Evolutionary conservation across 2,329 filamentous ascomycete genomes (phyloP), one percentile per base, ranked within the genome.

Genomic region (Microsporum ferrugineum): DNA sequence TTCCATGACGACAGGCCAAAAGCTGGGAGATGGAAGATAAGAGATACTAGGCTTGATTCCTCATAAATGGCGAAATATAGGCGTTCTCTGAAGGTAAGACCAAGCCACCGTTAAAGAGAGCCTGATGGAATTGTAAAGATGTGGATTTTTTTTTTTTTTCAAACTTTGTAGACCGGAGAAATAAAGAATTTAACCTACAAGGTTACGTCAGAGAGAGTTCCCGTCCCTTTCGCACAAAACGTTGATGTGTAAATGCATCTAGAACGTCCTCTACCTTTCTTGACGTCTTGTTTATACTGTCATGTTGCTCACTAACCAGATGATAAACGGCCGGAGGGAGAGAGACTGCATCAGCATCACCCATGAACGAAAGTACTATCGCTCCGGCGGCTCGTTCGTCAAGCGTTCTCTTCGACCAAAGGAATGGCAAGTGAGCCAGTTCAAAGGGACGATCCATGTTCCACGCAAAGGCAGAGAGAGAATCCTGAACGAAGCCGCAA

Each of bases 311-410:
- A 60, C 59, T 23, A 60, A 57, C 47, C 59, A 57, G 27, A 60
- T 60, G 59, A 31, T 60, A 14, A 60, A 60, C 49, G 34, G 8
- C 17, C 45, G 45, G 31, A 17, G 49, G 12, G 65, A 67, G 59
- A 51, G 65, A 45, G 56, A 65, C 47, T 67, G 65, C 57, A 43
- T 65, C 53, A 61, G 45, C 17, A 57, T 64, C 23, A 65, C 63
- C 29, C 39, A 59, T 1, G 65, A 66, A 49, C 59, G 65, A 39
- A 66, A 66, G 51, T 65, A 66, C 57, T 66, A 66, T 43, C 60
- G 61, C 23, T 57, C 59, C 1, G 63, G 60, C 34, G 45, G 59
- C 23, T 29, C 63, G 17, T 66, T 59, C 49, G 53, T 65, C 41
- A 66, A 66, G 56, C 61, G 65, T n/a, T 63, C 58, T 8, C 62